A percentile compares a stretch with the other conserved stretches of the same genome.
These are phyloP conservation scores for Haplosporangium gracile DNA, from an alignment of 192 early-diverging fungal genomes.

Conservation along the genomic window DNA sequence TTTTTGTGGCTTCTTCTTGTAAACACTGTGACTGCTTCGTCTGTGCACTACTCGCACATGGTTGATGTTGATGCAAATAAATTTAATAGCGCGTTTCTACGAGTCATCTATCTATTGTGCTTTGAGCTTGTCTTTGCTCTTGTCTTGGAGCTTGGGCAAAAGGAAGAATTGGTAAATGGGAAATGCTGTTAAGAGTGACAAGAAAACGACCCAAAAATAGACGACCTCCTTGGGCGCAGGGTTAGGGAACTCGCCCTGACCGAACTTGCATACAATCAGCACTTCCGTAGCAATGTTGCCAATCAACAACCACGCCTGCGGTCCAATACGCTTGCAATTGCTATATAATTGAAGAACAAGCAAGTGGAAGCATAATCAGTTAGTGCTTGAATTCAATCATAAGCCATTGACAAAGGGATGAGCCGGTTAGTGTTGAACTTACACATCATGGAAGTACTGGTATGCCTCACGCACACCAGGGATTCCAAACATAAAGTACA, in stretches of 20 bases:
- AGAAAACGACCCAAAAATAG: constrained; percentile 80
- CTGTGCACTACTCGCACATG: not conserved
- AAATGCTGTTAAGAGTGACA: constrained; percentile 72
- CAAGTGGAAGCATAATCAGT: not conserved
- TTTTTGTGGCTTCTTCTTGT: constrained; percentile 13
- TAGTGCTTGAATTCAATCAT: not conserved
- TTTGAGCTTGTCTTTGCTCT: constrained; percentile 25
- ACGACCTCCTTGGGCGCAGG: constrained; percentile 80
- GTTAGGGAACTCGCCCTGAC: constrained; percentile 85
- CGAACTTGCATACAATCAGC: constrained; percentile 93
- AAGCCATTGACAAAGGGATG: not conserved
- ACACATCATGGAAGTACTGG: constrained; percentile 82
- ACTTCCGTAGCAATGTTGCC: constrained; percentile 91
- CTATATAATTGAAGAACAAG: constrained; percentile 34
- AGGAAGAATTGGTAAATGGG: constrained; percentile 80
- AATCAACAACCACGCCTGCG: constrained; percentile 93
- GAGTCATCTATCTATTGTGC: not conserved
- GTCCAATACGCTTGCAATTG: constrained; percentile 90
- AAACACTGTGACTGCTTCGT: constrained; percentile 25
- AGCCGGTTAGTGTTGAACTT: not conserved
- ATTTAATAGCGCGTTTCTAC: not conserved
- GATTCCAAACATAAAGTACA: constrained; percentile 88
- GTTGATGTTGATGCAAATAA: not conserved
- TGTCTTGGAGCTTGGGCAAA: constrained; percentile 28
- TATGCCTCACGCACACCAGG: constrained; percentile 92